Base-by-base conservation (phyloP, 108 stramenopile genomes). In the Pseudonitzschia pungens region DNA sequence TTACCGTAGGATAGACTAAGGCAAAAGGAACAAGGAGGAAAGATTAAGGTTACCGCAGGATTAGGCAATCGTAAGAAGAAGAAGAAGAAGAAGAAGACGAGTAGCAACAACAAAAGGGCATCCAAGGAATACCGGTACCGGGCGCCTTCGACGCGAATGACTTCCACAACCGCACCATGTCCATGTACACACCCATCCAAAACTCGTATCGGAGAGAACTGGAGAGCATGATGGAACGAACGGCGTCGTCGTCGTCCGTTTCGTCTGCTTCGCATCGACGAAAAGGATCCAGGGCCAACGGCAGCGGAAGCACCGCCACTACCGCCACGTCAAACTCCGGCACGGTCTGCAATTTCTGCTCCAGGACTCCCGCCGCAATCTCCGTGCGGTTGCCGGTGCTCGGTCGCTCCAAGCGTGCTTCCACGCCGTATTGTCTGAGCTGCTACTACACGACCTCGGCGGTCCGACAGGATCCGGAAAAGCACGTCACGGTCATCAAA, bases 401-500 rank as follows among this genome's bases (percentile, higher is more conserved):
- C 9, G 57, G 70, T 22, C 60, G 75, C 7, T 60, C 55, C 42
- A 80, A 77, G 33, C 71, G 75, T 15, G 57, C 75, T 18, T 24
- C 69, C 0, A 75, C 66, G 26, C 42, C 73, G 15, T 75, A 83
- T 56, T 93, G 92, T 73, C 45, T 90, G 20, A 51, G 80, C 2
- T 89, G 90, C 50, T 93, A 93, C 73, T 93, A 86, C 77, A 86
- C 89, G 10, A 86, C 92, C 22, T 82, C 82, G 5, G 88, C 85
- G 24, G 75, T 85, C 31, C 87, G 83, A 21, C 68, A 72, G 54
- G 76, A 84, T 58, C 52, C 69, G 57, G 26, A 75, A 65, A 63
- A 81, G 64, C 56, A 73, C 33, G 41, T 82, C 58, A 53, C 76
- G 56, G 6, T 79, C 44, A 44, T 80, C 22, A 76, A 92, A 32